A percentile compares a stretch with the other conserved stretches of the same genome.
Conservation (phyloP, 495 filamentous ascomycete species). For the Astrocystis sublimbata region DNA sequence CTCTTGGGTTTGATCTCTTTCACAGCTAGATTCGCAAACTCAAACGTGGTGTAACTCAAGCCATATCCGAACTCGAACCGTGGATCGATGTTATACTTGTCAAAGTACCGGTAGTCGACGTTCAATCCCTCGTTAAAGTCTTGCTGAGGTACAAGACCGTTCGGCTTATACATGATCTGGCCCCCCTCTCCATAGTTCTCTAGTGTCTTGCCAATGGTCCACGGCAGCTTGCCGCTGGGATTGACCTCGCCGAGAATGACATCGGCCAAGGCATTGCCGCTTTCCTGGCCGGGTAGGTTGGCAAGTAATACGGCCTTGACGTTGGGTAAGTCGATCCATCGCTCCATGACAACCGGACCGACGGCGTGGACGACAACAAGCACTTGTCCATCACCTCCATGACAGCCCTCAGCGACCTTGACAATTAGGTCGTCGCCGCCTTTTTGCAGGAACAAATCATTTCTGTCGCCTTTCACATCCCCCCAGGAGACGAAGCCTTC, state of each 20-base stretch:
- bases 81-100: constrained; percentile 65
- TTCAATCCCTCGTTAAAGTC: constrained; percentile 81
- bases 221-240: constrained; percentile 84
- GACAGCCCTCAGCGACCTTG: constrained; percentile 70
- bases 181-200: constrained; percentile 81
- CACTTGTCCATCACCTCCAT: constrained; percentile 63
- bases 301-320: constrained; percentile 84
- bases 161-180: constrained; percentile 72
- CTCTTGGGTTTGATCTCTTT: constrained; percentile 56
- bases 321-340: constrained; percentile 77
- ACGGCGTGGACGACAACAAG: constrained; percentile 90
- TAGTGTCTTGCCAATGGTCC: constrained; percentile 80
- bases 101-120: constrained; percentile 91
- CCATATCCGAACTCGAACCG: constrained; percentile 80
- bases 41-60: constrained; percentile 78
- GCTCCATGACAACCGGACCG: constrained; percentile 81
- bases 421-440: constrained; percentile 73
- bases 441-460: constrained; percentile 75
- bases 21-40: constrained; percentile 62
- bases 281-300: constrained; percentile 88
- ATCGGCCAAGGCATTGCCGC: constrained; percentile 80
- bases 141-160: constrained; percentile 76
- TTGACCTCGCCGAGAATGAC: constrained; percentile 84
- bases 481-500: constrained; percentile 65
- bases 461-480: constrained; percentile 77